A percentile compares a stretch with the other conserved stretches of the same genome.
Evolutionary conservation across 768 basidiomycete species (phyloP).

Genomic region (Trametes cubensis): DNA sequence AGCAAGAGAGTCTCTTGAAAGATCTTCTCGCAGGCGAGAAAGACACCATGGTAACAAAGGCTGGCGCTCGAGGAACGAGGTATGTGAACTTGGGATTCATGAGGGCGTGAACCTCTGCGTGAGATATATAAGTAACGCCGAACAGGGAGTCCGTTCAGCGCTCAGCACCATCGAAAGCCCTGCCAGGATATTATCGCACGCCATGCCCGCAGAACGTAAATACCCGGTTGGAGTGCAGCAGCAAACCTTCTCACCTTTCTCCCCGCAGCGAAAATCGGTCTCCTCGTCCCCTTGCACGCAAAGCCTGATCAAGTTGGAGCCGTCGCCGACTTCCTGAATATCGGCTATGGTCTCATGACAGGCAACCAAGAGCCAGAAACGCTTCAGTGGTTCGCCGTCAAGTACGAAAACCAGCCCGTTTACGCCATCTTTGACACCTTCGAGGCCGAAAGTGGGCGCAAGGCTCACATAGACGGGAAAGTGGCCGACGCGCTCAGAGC

Average conservation of each 20-base stretch:
- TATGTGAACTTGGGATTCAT: too few species aligned
- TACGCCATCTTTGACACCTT: conserved; percentile 47
- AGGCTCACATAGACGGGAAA: conserved; percentile 40
- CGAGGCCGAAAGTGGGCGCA: conserved; percentile 37
- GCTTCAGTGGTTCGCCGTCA: conserved; percentile 43
- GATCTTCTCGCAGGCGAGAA: neutral
- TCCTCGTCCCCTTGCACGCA: conserved; percentile 36
- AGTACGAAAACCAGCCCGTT: conserved; percentile 30
- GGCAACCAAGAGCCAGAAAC: conserved; percentile 38
- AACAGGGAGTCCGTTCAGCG: neutral
- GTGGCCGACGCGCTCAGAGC: conserved; percentile 40
- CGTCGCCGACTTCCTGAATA: conserved; percentile 36
- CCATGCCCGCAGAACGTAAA: conserved; percentile 17
- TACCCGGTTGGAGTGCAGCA: neutral
- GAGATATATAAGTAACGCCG: neutral
- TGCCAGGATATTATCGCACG: neutral
- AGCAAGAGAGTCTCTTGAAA: neutral
- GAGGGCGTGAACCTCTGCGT: too few species aligned
- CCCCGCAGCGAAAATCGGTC: conserved; percentile 24
- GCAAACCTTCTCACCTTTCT: neutral
- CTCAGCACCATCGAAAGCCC: neutral
- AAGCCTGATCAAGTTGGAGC: conserved; percentile 31
- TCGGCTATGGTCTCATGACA: conserved; percentile 34
- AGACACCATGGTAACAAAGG: neutral
- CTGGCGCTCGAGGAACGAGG: too few species aligned